These are phyloP conservation scores for Pichia sp. DNA, from an alignment of 1,139 yeast species.

Conservation along the genomic window DNA sequence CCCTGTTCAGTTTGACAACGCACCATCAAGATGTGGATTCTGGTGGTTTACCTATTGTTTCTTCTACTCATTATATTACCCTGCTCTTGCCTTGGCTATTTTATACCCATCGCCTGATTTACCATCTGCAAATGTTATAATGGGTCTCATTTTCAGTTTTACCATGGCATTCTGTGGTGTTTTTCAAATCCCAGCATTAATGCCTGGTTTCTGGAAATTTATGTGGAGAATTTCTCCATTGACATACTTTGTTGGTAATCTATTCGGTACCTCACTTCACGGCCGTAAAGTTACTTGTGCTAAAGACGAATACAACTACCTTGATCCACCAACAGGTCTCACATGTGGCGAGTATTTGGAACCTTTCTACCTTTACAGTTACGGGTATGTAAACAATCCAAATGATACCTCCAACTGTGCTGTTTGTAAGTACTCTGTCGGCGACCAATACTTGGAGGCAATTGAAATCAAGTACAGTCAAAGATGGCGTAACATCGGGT, in stretches of 20 bases:
- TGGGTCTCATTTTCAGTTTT: constrained; percentile 50
- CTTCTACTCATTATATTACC: constrained; percentile 52
- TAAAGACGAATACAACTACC: constrained; percentile 43
- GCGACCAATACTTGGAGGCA: constrained; percentile 49
- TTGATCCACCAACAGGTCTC: constrained; percentile 51
- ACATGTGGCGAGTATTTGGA: constrained; percentile 55
- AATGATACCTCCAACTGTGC: constrained; percentile 50
- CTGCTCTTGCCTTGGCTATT: constrained; percentile 49
- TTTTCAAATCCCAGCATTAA: constrained; percentile 48
- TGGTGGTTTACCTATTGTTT: constrained; percentile 50
- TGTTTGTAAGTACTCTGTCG: constrained; percentile 52
- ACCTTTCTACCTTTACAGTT: constrained; percentile 32
- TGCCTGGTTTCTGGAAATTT: constrained; percentile 69
- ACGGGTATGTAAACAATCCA: constrained; percentile 56
- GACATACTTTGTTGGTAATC: constrained; percentile 58
- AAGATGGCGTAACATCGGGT: constrained; percentile 66
- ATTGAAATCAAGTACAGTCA: constrained; percentile 44
- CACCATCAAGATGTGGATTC: constrained; percentile 47
- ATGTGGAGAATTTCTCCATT: constrained; percentile 69
- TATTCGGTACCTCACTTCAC: constrained; percentile 49
- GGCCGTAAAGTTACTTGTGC: constrained; percentile 52
- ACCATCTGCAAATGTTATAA: constrained; percentile 54
- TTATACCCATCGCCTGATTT: constrained; percentile 56
- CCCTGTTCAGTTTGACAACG: constrained; percentile 47
- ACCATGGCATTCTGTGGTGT: constrained; percentile 60